These are phyloP conservation scores for Sherardia arvensis DNA, from an alignment of 257 asterid species.

Conservation along the genomic window DNA sequence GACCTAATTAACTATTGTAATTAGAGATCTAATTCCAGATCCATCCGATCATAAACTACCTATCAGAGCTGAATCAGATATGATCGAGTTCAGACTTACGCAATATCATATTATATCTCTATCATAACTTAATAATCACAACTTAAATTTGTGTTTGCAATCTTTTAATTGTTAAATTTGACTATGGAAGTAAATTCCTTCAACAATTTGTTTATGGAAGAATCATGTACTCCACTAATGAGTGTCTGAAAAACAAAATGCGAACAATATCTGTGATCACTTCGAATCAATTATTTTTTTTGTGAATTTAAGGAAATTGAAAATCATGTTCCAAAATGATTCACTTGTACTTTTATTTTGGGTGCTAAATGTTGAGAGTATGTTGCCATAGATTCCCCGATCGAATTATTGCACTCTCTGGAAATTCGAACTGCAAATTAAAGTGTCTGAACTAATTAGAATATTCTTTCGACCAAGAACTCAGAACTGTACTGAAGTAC, in stretches of 20 bases:
- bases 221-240: not conserved
- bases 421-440: not conserved
- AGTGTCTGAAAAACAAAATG: not conserved
- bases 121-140: no score
- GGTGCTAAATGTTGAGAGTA: not conserved
- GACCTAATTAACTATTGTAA: no score
- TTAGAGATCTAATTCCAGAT: no score
- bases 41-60: no score
- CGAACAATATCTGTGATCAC: not conserved
- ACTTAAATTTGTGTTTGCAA: no score
- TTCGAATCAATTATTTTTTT: not conserved
- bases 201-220: not conserved
- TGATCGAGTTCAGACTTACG: no score
- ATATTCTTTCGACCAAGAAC: not conserved
- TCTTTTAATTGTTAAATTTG: no score
- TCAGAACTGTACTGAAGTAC: not conserved
- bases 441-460: not conserved
- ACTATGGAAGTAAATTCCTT: no score
- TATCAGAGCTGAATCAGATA: no score
- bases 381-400: not conserved
- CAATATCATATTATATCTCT: no score
- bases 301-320: not conserved
- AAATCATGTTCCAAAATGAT: not conserved
- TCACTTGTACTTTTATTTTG: not conserved
- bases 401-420: not conserved